phyloP scores from a whole-genome alignment of 2,329 filamentous ascomycete genomes.

The Ascochyta rabiei region DNA sequence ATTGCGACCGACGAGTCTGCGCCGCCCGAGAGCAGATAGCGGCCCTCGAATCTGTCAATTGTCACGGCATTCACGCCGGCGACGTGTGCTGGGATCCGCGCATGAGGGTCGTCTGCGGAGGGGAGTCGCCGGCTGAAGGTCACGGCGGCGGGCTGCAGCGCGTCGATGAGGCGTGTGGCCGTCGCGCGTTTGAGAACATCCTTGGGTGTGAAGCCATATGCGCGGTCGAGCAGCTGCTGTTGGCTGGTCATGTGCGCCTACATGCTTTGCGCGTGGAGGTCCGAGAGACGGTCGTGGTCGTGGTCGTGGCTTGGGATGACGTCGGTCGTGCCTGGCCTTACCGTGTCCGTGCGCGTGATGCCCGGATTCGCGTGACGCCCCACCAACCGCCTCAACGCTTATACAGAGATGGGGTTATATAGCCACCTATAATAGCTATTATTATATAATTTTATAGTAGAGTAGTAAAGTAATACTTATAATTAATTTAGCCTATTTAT shows the following conservation, averaged over 20 bases:
- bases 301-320: constrained; percentile 19
- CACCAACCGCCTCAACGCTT: no score
- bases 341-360: no score
- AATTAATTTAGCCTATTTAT: no score
- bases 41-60: constrained; percentile 81
- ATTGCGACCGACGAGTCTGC: constrained; percentile 83
- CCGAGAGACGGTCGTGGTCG: not conserved
- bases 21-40: constrained; percentile 81
- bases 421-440: no score
- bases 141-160: constrained; percentile 71
- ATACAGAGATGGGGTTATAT: no score
- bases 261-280: constrained; percentile 38
- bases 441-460: no score
- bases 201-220: constrained; percentile 67
- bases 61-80: constrained; percentile 80
- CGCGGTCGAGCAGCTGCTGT: constrained; percentile 73
- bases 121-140: constrained; percentile 71
- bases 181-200: constrained; percentile 69
- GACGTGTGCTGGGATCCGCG: constrained; percentile 68
- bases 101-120: constrained; percentile 38
- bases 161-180: constrained; percentile 68
- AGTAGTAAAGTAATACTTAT: no score
- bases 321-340: constrained; percentile 12
- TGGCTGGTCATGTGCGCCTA: constrained; percentile 50
- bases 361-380: no score